Evolutionary conservation across 495 filamentous ascomycete genomes (phyloP), one percentile per base, ranked within the genome.

Genomic region (Xylaria flabelliformis): DNA sequence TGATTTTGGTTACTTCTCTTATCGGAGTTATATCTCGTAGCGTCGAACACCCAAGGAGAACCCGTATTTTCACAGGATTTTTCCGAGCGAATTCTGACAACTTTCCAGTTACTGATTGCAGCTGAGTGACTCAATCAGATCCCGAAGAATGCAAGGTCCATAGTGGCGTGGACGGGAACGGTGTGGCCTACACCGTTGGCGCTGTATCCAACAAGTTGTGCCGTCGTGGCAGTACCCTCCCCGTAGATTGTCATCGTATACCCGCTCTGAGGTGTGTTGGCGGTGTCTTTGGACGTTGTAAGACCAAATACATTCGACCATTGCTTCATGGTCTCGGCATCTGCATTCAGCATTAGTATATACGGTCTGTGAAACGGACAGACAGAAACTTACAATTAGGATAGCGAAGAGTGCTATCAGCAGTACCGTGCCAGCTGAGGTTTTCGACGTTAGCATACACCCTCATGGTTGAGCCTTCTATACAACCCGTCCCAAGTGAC

Each of bases 221-320:
- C 81, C 2, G 81, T 82, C 9, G 76, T 79, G n/a, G 78, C 70
- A 12, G 80, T 78, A 51, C 81, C 83, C 19, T 85, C 81, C 5
- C 88, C 88, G 75, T 88, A 90, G 70, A 85, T 83, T 50, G 82
- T 85, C 75, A 85, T 77, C 1, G 87, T 87, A 79, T 88, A 91
- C 6, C 85, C 85, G 68, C 75, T 78, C 73, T 85, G 78, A 0
- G 85, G 85, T 4, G 78, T 80, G 74, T 86, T 83, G 39, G 75
- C 50, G 50, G 78, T 76, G 66, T 81, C 82, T 68, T 72, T 75
- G 8, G 77, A 74, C 9, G 83, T 81, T 0, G 80, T 81, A 21
- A 84, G 77, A 2, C 78, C 80, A 19, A 83, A 65, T 9, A 85
- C 83, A 69, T 82, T 80, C 42, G 80, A 81, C 82, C 82, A 84